Conservation (phyloP, 306 rosid genomes). For the Dalbergia cochinchinensis region DNA sequence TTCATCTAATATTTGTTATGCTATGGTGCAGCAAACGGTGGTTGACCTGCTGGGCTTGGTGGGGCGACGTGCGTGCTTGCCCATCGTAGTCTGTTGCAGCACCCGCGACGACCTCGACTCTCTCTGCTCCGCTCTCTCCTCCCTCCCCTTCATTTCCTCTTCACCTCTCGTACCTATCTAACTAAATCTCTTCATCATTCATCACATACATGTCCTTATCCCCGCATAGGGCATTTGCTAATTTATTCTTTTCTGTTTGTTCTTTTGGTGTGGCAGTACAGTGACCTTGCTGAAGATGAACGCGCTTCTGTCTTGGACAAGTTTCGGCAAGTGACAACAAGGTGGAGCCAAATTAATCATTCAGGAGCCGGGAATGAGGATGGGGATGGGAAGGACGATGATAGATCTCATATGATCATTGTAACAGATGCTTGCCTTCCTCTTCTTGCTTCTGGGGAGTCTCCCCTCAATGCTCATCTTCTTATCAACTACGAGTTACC, state of each 20-base stretch:
- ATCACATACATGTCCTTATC: too few species aligned
- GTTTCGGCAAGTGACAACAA: conserved; percentile 61
- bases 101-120: conserved; percentile 88
- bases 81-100: conserved; percentile 81
- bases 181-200: background rate
- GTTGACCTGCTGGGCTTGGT: conserved; percentile 76
- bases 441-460: conserved; percentile 80
- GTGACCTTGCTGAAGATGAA: conserved; percentile 90
- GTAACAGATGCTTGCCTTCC: conserved; percentile 94
- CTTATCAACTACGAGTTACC: conserved; percentile 88
- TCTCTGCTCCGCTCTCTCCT: conserved; percentile 72
- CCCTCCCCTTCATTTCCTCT: conserved; percentile 72
- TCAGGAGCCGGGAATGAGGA: conserved; percentile 57
- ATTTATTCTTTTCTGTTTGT: background rate
- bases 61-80: conserved; percentile 73
- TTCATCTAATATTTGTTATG: background rate
- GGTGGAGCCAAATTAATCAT: conserved; percentile 66
- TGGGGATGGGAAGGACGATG: conserved; percentile 56
- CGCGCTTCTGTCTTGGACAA: conserved; percentile 69
- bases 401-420: conserved; percentile 77
- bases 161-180: conserved; percentile 60
- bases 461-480: conserved; percentile 69
- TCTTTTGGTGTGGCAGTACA: conserved; percentile 58
- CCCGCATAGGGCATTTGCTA: too few species aligned
- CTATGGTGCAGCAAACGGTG: conserved; percentile 67